Evolutionary conservation across 225 moss, liverwort and hornwort genomes (phyloP).

Genomic region (Takakia lepidozioides): DNA sequence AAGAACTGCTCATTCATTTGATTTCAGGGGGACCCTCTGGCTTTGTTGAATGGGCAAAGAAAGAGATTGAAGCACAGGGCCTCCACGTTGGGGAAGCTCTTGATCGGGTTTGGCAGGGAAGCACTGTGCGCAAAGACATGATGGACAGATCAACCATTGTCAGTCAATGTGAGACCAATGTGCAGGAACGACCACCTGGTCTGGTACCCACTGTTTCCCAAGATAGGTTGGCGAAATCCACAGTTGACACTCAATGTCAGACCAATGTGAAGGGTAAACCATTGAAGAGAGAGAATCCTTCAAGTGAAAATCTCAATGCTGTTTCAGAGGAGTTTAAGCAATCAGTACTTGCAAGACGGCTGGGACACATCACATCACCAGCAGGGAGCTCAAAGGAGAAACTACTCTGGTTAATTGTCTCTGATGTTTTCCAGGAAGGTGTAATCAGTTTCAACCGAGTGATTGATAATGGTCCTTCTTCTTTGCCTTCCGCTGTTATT

Average conservation of each 20-base stretch:
- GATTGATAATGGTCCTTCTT: constrained; percentile 6
- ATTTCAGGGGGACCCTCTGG: constrained; percentile 19
- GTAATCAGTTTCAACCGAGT: constrained; percentile 17
- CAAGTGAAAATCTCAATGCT: background rate
- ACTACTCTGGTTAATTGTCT: constrained; percentile 9
- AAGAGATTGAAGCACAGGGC: constrained; percentile 12
- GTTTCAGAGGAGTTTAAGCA: background rate
- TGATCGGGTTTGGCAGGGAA: constrained; percentile 20
- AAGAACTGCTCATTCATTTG: constrained; percentile 18
- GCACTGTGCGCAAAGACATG: background rate
- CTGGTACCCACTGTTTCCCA: too few relatives aligned
- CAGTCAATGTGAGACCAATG: too few relatives aligned
- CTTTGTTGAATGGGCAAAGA: constrained; percentile 17
- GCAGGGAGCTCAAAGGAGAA: constrained; percentile 1
- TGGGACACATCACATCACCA: too few relatives aligned
- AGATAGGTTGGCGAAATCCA: too few relatives aligned
- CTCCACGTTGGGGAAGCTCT: constrained; percentile 18
- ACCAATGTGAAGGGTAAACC: too few relatives aligned
- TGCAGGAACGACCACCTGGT: too few relatives aligned
- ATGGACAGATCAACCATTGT: constrained; percentile 2
- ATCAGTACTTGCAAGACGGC: too few relatives aligned
- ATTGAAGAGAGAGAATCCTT: too few relatives aligned
- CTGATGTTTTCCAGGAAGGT: constrained; percentile 29
- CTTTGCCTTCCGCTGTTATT: constrained; percentile 16
- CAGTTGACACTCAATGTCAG: too few relatives aligned